Base-by-base conservation (phyloP, 345 rosid species). In the Mangifera indica region DNA sequence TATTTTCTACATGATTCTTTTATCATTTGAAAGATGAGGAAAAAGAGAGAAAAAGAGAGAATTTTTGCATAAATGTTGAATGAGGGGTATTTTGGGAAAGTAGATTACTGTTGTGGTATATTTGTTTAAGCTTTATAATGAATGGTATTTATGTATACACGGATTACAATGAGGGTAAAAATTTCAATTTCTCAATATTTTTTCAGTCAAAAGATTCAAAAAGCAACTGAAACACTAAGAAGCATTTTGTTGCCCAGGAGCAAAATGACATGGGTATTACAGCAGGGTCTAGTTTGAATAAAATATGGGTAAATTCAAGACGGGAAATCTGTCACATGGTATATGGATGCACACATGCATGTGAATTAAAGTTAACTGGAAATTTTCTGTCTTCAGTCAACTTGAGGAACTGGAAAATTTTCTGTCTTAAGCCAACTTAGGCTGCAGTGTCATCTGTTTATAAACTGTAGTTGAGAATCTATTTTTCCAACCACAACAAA, bases 251-350 rank as follows among this genome's bases (percentile, higher is more conserved):
- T 26, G 46, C 32, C 56, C 22, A 71, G 20, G 46, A 20, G 20
- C 29, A 56, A 70, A 58, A 25, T 2, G 22, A 10, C 18, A 7
- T 20, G 25, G 55, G 9, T 24, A 17, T 14, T 13, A 44, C 24
- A 70, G 13, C 12, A 58, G 55, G 56, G 24, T 58, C 40, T 58
- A 45, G 26, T 44, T 58, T 20, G 71, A 48, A 53, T 32, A 54
- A 54, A 2, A 34, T 54, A 60, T 48, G 24, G 64, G 52, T 10
- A 24, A 71, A 20, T 20, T 59, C 26, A 49, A 60, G 34, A 48
- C 74, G 0, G 40, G n/a, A 51, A 60, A 7, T 32, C 3, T 32
- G n/a, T 60, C 74, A 71, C 37, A 34, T 34, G 6, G 5, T 3
- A 34, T 48, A 71, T 20, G 55, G 37, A 56, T 0, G 0, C 32